phyloP scores from a whole-genome alignment of 139 green algal genomes.

The Desmodesmus armatus region DNA sequence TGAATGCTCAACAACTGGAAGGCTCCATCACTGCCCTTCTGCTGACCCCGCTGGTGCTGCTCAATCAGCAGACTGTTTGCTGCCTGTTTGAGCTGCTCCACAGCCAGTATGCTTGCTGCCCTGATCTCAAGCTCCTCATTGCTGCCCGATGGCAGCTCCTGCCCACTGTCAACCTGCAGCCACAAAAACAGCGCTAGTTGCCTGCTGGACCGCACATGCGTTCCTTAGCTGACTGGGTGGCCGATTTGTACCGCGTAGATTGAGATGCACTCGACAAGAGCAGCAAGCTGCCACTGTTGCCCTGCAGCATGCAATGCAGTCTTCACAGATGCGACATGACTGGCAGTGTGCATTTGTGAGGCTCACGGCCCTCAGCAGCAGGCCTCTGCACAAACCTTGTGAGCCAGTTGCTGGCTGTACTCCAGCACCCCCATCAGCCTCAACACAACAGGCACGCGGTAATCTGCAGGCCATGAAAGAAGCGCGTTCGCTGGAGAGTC shows the following conservation, averaged over 20 bases:
- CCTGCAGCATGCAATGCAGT: no score
- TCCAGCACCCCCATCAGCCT: constrained; percentile 72
- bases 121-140: constrained; percentile 85
- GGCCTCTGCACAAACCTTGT: not conserved
- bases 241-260: no score
- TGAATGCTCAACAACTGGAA: constrained; percentile 58
- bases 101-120: constrained; percentile 72
- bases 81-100: constrained; percentile 66
- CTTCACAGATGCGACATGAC: no score
- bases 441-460: constrained; percentile 84
- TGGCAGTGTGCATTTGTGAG: no score
- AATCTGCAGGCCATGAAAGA: no score
- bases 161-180: constrained; percentile 56
- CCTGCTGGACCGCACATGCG: no score
- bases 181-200: no score
- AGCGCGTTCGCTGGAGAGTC: no score
- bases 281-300: no score
- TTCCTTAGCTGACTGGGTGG: no score
- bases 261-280: no score
- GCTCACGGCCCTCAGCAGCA: no score
- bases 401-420: constrained; percentile 51
- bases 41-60: not conserved
- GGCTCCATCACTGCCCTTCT: not conserved
- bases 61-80: constrained; percentile 42
- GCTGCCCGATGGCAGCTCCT: constrained; percentile 61